These are phyloP conservation scores for Wickerhamiella cacticola DNA, from an alignment of 805 yeast species.

Conservation along the genomic window DNA sequence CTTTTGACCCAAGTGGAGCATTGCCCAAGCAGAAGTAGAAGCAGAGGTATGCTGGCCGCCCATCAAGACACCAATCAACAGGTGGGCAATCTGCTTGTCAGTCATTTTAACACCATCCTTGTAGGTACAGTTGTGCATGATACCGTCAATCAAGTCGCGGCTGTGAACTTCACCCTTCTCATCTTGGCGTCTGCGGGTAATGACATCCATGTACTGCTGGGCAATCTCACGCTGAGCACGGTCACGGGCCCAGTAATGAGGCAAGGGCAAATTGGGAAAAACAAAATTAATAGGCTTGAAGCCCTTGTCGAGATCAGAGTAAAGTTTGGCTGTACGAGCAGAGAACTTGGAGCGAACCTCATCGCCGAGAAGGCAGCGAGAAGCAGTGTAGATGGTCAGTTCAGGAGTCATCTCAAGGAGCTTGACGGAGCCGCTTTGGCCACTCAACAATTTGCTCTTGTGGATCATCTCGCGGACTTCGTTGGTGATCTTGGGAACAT, in stretches of 20 bases:
- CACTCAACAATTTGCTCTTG: slow-evolving; percentile 28
- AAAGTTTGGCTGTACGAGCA: slow-evolving; percentile 70
- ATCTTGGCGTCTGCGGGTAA: slow-evolving; percentile 43
- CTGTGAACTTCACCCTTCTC: slow-evolving; percentile 59
- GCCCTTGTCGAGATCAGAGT: slow-evolving; percentile 89
- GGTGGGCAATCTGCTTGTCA: slow-evolving; percentile 86
- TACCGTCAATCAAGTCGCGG: slow-evolving; percentile 80
- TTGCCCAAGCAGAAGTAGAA: slow-evolving; percentile 88
- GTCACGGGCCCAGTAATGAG: slow-evolving; percentile 75
- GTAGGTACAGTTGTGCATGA: slow-evolving; percentile 71
- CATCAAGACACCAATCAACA: slow-evolving; percentile 91
- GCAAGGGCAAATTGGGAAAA: slow-evolving; percentile 85
- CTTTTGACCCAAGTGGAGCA: slow-evolving; percentile 78
- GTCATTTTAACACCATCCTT: slow-evolving; percentile 92
- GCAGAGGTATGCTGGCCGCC: slow-evolving; percentile 99
- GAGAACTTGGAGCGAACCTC: slow-evolving; percentile 78
- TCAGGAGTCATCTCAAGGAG: slow-evolving; percentile 85
- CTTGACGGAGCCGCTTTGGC: slow-evolving; percentile 23
- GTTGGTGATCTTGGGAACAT: slow-evolving; percentile 78
- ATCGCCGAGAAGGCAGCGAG: slow-evolving; percentile 80
- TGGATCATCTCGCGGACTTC: slow-evolving; percentile 62
- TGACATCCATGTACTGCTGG: slow-evolving; percentile 65
- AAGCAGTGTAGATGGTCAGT: slow-evolving; percentile 91
- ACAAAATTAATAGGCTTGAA: slow-evolving; percentile 94
- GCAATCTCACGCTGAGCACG: slow-evolving; percentile 75